Evolutionary conservation across 2,329 filamentous ascomycete species (phyloP), one percentile per base, ranked within the genome.

Genomic region (Aspergillus ochraceoroseus): DNA sequence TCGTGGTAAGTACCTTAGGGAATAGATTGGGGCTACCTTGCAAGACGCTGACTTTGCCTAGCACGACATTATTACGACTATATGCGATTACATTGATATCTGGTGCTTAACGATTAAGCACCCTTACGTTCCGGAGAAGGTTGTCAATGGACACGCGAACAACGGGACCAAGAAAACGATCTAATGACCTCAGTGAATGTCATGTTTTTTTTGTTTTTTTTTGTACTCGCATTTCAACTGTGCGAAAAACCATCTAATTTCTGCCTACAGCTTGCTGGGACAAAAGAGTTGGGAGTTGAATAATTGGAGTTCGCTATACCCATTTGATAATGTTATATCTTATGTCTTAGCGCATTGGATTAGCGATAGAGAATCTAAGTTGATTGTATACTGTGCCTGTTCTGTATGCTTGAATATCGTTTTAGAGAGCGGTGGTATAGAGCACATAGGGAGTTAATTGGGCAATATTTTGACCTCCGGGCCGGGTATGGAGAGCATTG

Each of bases 91-190:
- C 63, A 75, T 96, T 46, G 92, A 98, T 62, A 98, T 98, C 53
- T 96, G 88, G 87, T 98, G 92, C 62, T 72, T 98, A 62, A 94
- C 86, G 1, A 98, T 98, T 70, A 98, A 98, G 76, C 82, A 96
- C 56, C 79, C 79, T 0, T 73, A 74, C 46, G 61, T 70, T 23
- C 70, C 72, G 41, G 54, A 63, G 41, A 47, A 56, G 37, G 27
- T 41, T 12, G 48, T 51, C 20, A 61, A 57, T 35, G 53, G 49
- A 14, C 29, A 51, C 13, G 43, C 46, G 4, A 47, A 55, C 28
- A 39, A 29, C 15, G 38, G 46, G 27, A 46, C 47, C 12, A 63
- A 63, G 48, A 63, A 63, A 47, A 51, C 46, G 27, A 40, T 39
- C 33, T 59, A 51, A n/a, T n/a, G n/a, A n/a, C n/a, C n/a, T n/a